Base-by-base conservation (phyloP, 2,329 filamentous ascomycete genomes). In the Colletotrichum sp. region DNA sequence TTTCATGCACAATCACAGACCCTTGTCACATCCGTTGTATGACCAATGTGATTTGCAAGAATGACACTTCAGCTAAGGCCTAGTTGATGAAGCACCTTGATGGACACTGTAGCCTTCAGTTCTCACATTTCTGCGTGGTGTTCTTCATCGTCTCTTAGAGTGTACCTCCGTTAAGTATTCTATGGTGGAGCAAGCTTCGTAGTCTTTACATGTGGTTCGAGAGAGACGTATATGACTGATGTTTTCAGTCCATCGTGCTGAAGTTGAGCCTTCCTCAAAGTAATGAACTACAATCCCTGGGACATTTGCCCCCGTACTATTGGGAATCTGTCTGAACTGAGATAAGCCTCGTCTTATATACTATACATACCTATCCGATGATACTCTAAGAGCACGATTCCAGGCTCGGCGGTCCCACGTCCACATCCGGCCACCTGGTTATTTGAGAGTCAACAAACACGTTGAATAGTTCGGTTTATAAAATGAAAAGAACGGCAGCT, bases 391-490 rank as follows among this genome's bases (percentile, higher is more conserved):
- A 48, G 18, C 1, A 9, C 1, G 9, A 48, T 48, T 48, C 18
- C 18, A 48, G 1, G 0, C 38, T 4, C 38, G 10, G 38, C 38
- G 1, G 10, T n/a, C 38, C 18, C 0, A n/a, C 38, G 5, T 48
- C 38, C 9, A 48, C 38, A 12, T 21, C 5, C 5, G 18, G 38
- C 38, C 38, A 48, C 38, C 38, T 48, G 1, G 38, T 21, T 5
- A 48, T 48, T 0, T 2, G 38, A n/a, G 9, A 21, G 1, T 48
- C 9, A 2, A 3, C 10, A 48, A n/a, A 48, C 10, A 1, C 9
- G 38, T 48, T 12, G 18, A 48, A 3, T 21, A 12, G 6, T 1
- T n/a, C 3, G 18, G 18, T 48, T 3, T 48, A n/a, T n/a, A 6
- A 4, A 7, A 18, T 10, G 16, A 16, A 18, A 43, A 18, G 2